Base-by-base conservation (phyloP, 768 basidiomycete genomes). In the Podaxis carcinomalis region DNA sequence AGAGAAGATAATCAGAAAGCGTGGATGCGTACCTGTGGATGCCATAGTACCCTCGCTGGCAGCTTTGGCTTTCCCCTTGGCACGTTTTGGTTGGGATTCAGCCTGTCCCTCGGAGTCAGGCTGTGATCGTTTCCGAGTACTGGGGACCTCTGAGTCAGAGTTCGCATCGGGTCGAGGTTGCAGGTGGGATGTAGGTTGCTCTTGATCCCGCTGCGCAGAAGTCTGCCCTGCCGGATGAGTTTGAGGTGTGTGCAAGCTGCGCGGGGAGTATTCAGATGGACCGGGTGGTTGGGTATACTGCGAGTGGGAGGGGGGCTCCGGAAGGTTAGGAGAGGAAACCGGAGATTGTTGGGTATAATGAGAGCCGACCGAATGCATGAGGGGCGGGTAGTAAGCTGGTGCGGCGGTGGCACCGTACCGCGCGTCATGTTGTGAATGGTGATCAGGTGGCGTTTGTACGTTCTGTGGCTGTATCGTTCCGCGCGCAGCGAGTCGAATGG, bases 401-500 rank as follows among this genome's bases (percentile, higher is more conserved):
- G 62, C 35, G 47, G 59, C 51, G 71, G 65, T 40, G 74, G 64
- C 62, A 73, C 70, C 46, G 70, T 67, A 67, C 74, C 77, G 51
- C 72, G 72, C 62, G 72, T 58, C 51, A 49, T 71, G 58, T 66
- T 64, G 73, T 64, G 40, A 65, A 66, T 23, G 66, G 49, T 62
- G 68, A 16, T 63, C 55, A 16, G 65, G 63, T 11, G 76, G 46
- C 56, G 46, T 9, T 32, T 49, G 56, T 16, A 37, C 9, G 47
- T 49, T 23, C 23, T 57, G 46, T 28, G 57, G 71, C 53, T 72
- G 69, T 14, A 69, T 67, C 28, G 75, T 73, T 50, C 72, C 80
- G 49, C 85, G 83, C 36, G 84, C 83, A 49, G 79, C 81, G 66
- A 87, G 65, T 65, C 85, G 85, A 70, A 86, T 70, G 68, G 85